These are phyloP conservation scores for Macrolepiota albuminosa DNA, from an alignment of 768 basidiomycete genomes.

Conservation along the genomic window DNA sequence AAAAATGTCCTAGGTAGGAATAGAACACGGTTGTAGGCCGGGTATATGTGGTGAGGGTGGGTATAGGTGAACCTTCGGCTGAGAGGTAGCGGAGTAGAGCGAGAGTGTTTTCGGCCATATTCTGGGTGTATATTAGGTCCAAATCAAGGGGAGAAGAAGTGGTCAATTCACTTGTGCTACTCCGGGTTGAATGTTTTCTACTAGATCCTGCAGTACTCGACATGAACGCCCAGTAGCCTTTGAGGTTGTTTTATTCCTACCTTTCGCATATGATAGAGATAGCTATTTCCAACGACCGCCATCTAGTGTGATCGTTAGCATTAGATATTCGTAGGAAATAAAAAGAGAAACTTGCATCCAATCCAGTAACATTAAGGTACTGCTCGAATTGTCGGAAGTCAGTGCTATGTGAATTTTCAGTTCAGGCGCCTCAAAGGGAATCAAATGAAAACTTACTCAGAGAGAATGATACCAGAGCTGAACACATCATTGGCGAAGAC, in stretches of 20 bases:
- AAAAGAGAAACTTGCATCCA: slow-evolving; percentile 56
- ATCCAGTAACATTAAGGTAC: slow-evolving; percentile 85
- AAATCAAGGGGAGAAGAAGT: slow-evolving; percentile 1
- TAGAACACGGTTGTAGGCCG: slow-evolving; percentile 75
- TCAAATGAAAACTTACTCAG: slow-evolving; percentile 56
- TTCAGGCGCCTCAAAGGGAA: background rate
- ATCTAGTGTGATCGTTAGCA: slow-evolving; percentile 44
- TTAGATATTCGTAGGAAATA: slow-evolving; percentile 20
- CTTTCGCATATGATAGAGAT: slow-evolving; percentile 91
- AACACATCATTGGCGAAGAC: slow-evolving; percentile 91
- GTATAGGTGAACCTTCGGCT: slow-evolving; percentile 63
- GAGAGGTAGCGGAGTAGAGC: slow-evolving; percentile 75
- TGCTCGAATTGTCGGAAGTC: slow-evolving; percentile 93
- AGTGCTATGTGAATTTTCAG: slow-evolving; percentile 47
- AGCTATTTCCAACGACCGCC: slow-evolving; percentile 88
- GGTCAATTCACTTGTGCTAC: slow-evolving; percentile 50
- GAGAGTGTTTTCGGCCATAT: slow-evolving; percentile 88
- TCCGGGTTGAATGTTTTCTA: slow-evolving; percentile 81
- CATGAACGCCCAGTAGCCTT: background rate
- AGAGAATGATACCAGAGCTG: slow-evolving; percentile 83
- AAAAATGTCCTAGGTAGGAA: slow-evolving; percentile 60
- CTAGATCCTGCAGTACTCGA: slow-evolving; percentile 50
- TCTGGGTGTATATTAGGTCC: slow-evolving; percentile 40
- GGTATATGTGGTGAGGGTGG: slow-evolving; percentile 48
- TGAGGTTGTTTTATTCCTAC: slow-evolving; percentile 27